phyloP scores from a whole-genome alignment of 352 stramenopile species.

The Phytophthora parvispora region DNA sequence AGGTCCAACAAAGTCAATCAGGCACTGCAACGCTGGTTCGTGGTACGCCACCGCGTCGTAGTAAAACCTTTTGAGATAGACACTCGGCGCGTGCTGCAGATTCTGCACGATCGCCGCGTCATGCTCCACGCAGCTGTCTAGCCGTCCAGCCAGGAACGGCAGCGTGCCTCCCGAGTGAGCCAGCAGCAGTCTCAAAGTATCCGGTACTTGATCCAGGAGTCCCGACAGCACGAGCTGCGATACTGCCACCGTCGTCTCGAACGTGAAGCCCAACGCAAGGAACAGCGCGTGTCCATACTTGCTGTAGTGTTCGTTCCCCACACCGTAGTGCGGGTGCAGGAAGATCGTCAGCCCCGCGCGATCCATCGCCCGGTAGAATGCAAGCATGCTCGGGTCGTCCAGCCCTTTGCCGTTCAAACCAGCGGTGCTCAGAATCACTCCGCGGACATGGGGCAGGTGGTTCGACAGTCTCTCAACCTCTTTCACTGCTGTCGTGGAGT shows the following conservation, averaged over 20 bases:
- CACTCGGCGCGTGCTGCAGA: constrained; percentile 53
- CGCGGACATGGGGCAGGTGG: constrained; percentile 45
- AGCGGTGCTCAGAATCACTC: constrained; percentile 67
- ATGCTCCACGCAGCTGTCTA: constrained; percentile 74
- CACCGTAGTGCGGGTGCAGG: constrained; percentile 75
- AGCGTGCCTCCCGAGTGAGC: constrained; percentile 73
- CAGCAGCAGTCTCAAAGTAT: constrained; percentile 54
- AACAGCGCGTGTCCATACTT: constrained; percentile 69
- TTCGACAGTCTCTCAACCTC: constrained; percentile 50
- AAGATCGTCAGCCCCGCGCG: constrained; percentile 60
- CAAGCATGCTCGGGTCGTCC: constrained; percentile 65
- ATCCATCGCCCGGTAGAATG: constrained; percentile 60
- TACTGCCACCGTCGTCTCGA: constrained; percentile 76
- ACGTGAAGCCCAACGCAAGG: constrained; percentile 72
- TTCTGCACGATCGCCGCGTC: constrained; percentile 49
- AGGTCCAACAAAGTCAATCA: constrained; percentile 61
- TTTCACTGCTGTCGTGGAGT: constrained; percentile 40
- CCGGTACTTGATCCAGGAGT: constrained; percentile 56
- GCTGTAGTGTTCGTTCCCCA: constrained; percentile 68
- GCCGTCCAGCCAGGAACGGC: constrained; percentile 64
- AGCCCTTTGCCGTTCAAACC: constrained; percentile 65
- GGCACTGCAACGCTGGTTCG: constrained; percentile 55
- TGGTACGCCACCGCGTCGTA: constrained; percentile 75
- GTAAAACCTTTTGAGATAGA: constrained; percentile 71
- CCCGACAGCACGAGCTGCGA: constrained; percentile 68